phyloP scores from a whole-genome alignment of 805 yeast genomes.

The Nakazawaea ishiwadae region DNA sequence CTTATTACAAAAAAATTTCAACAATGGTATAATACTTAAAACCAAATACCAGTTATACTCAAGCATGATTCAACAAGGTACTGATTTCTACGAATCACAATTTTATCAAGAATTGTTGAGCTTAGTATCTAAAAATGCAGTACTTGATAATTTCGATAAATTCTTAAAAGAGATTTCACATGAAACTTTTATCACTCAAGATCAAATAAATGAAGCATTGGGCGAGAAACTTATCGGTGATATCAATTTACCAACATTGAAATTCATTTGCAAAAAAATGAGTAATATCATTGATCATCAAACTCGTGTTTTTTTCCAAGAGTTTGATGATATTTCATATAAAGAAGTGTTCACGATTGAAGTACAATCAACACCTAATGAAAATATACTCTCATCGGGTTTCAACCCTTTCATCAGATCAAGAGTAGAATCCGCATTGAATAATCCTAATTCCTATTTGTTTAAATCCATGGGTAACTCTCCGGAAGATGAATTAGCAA shows the following conservation, averaged over 20 bases:
- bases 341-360: conserved; percentile 39
- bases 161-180: neutral
- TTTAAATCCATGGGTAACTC: neutral
- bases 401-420: conserved; percentile 42
- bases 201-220: conserved; percentile 1
- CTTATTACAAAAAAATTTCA: neutral
- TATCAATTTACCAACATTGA: neutral
- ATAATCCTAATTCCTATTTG: conserved; percentile 31
- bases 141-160: neutral
- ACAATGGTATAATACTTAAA: neutral
- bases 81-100: conserved; percentile 1
- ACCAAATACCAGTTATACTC: conserved; percentile 8
- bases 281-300: neutral
- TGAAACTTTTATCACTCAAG: conserved; percentile 5
- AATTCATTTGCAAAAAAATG: conserved; percentile 2
- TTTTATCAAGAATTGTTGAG: conserved; percentile 7
- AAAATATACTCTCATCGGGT: conserved; percentile 22
- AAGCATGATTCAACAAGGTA: neutral
- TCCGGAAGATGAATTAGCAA: conserved; percentile 22
- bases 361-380: conserved; percentile 12
- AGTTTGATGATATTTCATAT: conserved; percentile 21
- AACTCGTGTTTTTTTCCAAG: neutral
- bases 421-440: conserved; percentile 33
- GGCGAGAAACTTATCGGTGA: neutral
- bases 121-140: neutral